Conservation (phyloP, 2,329 filamentous ascomycete genomes). For the Alternaria infectoria region DNA sequence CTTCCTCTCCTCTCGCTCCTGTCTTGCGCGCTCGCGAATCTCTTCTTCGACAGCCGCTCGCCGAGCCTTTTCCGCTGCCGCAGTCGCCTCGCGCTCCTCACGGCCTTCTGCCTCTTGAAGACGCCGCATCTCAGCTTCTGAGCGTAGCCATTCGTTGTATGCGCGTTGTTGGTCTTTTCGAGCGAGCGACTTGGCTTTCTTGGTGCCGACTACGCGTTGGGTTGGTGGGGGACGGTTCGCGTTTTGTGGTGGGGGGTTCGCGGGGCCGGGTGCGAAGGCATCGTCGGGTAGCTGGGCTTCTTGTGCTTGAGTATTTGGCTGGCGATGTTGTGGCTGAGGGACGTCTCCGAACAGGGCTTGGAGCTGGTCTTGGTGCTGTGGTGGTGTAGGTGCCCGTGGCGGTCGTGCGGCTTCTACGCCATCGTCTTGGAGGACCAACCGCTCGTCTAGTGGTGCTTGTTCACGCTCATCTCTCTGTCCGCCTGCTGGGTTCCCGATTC, state of each 20-base stretch:
- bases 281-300: slow-evolving; percentile 7
- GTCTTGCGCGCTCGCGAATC: slow-evolving; percentile 50
- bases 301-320: neutral
- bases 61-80: slow-evolving; percentile 48
- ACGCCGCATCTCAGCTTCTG: slow-evolving; percentile 55
- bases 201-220: slow-evolving; percentile 53
- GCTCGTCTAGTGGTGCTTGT: slow-evolving; percentile 32
- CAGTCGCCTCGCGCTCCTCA: slow-evolving; percentile 53
- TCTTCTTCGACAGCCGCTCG: slow-evolving; percentile 51
- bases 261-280: slow-evolving; percentile 40
- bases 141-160: slow-evolving; percentile 58
- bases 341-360: slow-evolving; percentile 14
- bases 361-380: slow-evolving; percentile 16
- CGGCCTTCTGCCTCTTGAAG: slow-evolving; percentile 51
- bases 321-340: neutral
- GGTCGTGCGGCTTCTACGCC: slow-evolving; percentile 8
- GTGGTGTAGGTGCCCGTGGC: slow-evolving; percentile 38
- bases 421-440: slow-evolving; percentile 33
- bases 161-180: slow-evolving; percentile 51
- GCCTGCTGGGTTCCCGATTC: neutral
- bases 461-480: slow-evolving; percentile 8
- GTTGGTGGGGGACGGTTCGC: slow-evolving; percentile 27
- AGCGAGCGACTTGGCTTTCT: slow-evolving; percentile 58
- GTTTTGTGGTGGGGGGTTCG: slow-evolving; percentile 24
- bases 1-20: slow-evolving; percentile 49